Conservation (phyloP, 2,329 filamentous ascomycete species). For the Ceratocystis lukuohia region DNA sequence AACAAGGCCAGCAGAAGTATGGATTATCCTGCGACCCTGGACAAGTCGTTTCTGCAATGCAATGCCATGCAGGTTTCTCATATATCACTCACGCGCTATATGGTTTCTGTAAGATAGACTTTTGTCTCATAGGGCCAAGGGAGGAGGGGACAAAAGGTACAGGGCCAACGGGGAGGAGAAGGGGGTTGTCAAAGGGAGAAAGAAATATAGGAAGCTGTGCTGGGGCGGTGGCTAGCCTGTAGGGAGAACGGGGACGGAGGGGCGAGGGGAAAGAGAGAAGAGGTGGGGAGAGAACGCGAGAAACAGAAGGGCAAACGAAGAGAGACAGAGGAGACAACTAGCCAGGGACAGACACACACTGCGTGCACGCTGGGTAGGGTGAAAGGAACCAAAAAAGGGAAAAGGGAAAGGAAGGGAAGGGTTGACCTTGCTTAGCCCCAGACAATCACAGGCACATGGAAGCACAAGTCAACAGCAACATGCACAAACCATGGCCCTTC, state of each 20-base stretch:
- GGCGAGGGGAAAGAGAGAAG: neutral
- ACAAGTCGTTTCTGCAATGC: neutral
- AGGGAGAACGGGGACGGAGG: neutral
- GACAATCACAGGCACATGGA: neutral
- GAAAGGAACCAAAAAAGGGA: neutral
- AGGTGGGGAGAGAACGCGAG: neutral
- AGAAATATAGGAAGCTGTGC: no score
- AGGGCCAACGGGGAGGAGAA: neutral
- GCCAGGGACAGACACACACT: neutral
- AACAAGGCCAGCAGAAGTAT: neutral
- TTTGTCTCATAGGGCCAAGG: neutral
- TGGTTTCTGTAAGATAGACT: no score
- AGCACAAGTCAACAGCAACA: neutral
- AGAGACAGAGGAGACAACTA: neutral
- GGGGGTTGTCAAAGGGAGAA: neutral
- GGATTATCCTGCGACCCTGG: neutral
- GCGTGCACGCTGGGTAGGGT: neutral
- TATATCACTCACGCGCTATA: neutral
- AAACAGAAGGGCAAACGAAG: neutral
- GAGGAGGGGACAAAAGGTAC: neutral
- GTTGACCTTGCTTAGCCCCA: neutral
- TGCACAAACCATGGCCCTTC: neutral
- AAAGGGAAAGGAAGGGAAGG: neutral
- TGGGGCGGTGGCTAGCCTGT: neutral
- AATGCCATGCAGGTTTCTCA: neutral